Evolutionary conservation across 2,329 filamentous ascomycete genomes (phyloP), one percentile per base, ranked within the genome.

Genomic region (Karstenula rhodostoma): DNA sequence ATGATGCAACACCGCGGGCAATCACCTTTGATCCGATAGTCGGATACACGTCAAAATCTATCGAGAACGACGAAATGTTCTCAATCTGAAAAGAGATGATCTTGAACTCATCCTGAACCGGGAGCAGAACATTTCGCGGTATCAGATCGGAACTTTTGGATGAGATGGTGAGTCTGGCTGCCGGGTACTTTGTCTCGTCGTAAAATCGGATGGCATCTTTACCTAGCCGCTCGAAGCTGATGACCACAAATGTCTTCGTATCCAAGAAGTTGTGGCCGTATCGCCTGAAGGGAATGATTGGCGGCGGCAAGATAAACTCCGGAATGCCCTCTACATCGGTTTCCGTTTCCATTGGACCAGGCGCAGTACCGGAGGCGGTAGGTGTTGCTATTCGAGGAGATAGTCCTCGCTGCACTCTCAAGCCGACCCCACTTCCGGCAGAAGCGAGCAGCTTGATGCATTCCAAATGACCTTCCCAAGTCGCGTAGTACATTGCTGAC

Each of bases 191-290:
- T 74, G 92, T 93, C 69, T 96, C 92, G 74, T 97, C 94, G 81
- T 98, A 97, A 80, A 99, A 99, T n/a, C 91, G 81, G 54, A 99
- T 89, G 0, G 95, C 91, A 52, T 95, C 85, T 29, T 81, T 87
- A 52, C 85, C 88, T 27, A 87, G 83, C 61, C 90, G 89, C 54
- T 94, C 92, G 71, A 99, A 98, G 68, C 86, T 92, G 65, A 99
- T 90, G 71, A 97, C 92, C 13, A 99, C 89, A 65, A 97, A 96
- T 0, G 94, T 96, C 81, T 98, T 99, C 32, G 93, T 97, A 73
- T 99, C 95, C 37, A 99, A 84, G 83, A 99, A 99, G 78, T 98
- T 99, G 81, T 99, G 95, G 17, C 95, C 95, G 71, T 99, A 99
- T 70, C 95, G 87, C 67, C 95, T 88, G 50, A 98, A 84, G 0